These are phyloP conservation scores for Cordyceps cateniannulata DNA, from an alignment of 2,329 filamentous ascomycete genomes.

Conservation along the genomic window DNA sequence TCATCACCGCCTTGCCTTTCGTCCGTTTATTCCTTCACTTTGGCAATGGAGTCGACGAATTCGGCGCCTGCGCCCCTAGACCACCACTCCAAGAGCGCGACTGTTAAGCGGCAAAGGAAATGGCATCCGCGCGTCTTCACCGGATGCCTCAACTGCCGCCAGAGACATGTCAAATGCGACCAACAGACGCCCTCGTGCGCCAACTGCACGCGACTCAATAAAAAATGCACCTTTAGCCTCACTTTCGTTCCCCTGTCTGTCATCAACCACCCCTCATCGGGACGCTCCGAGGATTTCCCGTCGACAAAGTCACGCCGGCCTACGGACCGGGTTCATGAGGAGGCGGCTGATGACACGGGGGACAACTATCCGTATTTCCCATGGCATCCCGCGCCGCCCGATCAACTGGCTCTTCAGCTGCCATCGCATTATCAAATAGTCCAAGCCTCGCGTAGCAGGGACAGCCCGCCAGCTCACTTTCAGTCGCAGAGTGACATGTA, in stretches of 20 bases:
- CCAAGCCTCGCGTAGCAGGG: neutral
- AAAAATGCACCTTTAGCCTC: conserved; percentile 16
- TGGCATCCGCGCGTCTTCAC: conserved; percentile 36
- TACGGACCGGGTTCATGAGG: neutral
- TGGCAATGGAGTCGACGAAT: neutral
- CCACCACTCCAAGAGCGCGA: neutral
- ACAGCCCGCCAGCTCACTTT: neutral
- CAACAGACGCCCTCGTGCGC: conserved; percentile 27
- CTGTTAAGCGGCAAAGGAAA: conserved; percentile 14
- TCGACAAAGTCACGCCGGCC: neutral
- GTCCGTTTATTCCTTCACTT: neutral
- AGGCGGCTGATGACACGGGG: neutral
- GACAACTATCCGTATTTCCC: neutral
- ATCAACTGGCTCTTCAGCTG: neutral
- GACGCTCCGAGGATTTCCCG: neutral
- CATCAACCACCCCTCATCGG: neutral
- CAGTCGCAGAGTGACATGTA: conserved; percentile 23
- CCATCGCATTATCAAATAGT: neutral
- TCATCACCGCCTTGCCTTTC: neutral
- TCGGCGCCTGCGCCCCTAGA: neutral
- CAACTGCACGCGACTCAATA: conserved; percentile 27
- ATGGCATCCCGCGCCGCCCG: neutral
- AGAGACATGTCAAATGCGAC: conserved; percentile 27
- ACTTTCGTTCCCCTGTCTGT: conserved; percentile 15
- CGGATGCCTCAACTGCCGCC: conserved; percentile 32